phyloP scores from a whole-genome alignment of 805 yeast genomes.

The Ogataea populi-albae region DNA sequence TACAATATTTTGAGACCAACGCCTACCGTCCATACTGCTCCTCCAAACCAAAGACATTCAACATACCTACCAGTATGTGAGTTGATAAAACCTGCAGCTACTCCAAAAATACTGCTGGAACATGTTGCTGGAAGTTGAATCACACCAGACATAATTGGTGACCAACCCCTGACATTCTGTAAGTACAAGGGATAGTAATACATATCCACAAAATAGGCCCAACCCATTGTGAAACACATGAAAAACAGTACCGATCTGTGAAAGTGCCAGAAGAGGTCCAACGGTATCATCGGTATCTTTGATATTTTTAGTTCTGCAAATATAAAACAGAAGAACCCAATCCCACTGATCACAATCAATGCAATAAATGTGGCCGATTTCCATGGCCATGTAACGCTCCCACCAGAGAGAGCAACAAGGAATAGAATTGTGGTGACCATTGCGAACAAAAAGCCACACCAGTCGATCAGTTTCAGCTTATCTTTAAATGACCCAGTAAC shows the following conservation, averaged over 20 bases:
- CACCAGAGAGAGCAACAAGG: constrained; percentile 56
- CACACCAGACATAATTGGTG: constrained; percentile 38
- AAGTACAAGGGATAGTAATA: constrained; percentile 46
- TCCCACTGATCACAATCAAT: constrained; percentile 39
- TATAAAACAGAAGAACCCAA: constrained; percentile 38
- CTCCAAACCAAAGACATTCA: constrained; percentile 25
- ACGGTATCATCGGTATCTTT: constrained; percentile 49
- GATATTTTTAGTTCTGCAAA: constrained; percentile 44
- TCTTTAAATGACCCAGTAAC: constrained; percentile 34
- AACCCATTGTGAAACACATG: constrained; percentile 43
- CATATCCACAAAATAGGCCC: constrained; percentile 43
- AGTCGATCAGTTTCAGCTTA: constrained; percentile 47
- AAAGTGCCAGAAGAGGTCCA: constrained; percentile 36
- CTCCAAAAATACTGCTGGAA: constrained; percentile 33
- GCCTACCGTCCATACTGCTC: constrained; percentile 39
- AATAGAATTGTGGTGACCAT: constrained; percentile 46
- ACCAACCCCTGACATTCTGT: constrained; percentile 40
- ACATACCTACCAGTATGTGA: constrained; percentile 41
- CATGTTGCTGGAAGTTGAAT: constrained; percentile 41
- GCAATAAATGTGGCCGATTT: constrained; percentile 25
- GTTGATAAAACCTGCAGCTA: constrained; percentile 42
- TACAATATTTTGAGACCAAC: constrained; percentile 35
- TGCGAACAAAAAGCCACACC: constrained; percentile 24
- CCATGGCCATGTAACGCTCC: constrained; percentile 58
- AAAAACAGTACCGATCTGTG: constrained; percentile 32